Percentiles rank a stretch among this genome's conserved stretches.
Conservation (phyloP, 2,329 filamentous ascomycete genomes). For the Piedraia hortae region DNA sequence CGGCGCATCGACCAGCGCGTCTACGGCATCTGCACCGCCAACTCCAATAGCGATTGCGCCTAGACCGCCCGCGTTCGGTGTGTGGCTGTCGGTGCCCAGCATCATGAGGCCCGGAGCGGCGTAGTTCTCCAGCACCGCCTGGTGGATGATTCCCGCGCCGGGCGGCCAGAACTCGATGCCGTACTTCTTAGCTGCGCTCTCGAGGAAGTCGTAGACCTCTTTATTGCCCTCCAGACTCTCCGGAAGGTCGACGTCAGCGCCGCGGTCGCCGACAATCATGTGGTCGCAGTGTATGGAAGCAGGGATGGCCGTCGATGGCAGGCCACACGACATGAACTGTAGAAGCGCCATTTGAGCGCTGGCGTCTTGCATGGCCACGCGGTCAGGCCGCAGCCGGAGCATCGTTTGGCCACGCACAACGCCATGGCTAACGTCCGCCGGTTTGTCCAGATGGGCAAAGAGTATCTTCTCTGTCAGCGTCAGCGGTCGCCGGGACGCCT, state of each 20-base stretch:
- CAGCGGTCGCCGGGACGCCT: constrained; percentile 34
- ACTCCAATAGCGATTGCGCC: constrained; percentile 90
- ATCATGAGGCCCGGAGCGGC: constrained; percentile 95
- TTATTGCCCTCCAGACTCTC: constrained; percentile 74
- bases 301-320: constrained; percentile 71
- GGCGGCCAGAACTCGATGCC: constrained; percentile 92
- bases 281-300: constrained; percentile 98
- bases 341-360: constrained; percentile 94
- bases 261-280: constrained; percentile 85
- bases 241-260: constrained; percentile 61
- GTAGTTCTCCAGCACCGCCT: constrained; percentile 95
- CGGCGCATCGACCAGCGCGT: constrained; percentile 81
- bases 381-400: constrained; percentile 86
- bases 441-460: constrained; percentile 77
- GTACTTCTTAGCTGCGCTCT: constrained; percentile 72
- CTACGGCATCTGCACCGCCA: constrained; percentile 86
- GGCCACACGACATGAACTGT: constrained; percentile 93
- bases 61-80: constrained; percentile 84
- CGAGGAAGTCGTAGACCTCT: constrained; percentile 92
- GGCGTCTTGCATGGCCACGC: constrained; percentile 97
- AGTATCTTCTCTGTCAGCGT: constrained; percentile 95
- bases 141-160: constrained; percentile 85
- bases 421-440: constrained; percentile 74
- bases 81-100: constrained; percentile 93
- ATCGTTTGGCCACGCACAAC: constrained; percentile 68